phyloP scores from a whole-genome alignment of 2,329 filamentous ascomycete species.

The Lachnellula arida region DNA sequence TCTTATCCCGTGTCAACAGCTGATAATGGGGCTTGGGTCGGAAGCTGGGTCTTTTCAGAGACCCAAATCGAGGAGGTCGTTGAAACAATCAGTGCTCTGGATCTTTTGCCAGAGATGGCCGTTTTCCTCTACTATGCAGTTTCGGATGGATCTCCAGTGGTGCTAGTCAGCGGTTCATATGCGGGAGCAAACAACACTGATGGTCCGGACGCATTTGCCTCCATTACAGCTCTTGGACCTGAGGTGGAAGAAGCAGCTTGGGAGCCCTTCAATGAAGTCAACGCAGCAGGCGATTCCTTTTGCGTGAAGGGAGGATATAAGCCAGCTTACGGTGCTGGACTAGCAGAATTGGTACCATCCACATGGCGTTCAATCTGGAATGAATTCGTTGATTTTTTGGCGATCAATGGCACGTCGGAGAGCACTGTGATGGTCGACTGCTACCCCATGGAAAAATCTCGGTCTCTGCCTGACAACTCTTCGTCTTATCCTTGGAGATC shows the following conservation, averaged over 20 bases:
- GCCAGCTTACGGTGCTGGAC: neutral
- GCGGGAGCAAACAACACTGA: neutral
- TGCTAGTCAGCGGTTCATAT: constrained; percentile 1
- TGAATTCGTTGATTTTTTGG: neutral
- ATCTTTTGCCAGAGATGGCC: constrained; percentile 1
- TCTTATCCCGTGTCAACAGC: constrained; percentile 1
- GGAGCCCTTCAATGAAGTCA: neutral
- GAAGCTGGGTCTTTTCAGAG: neutral
- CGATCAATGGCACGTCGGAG: too few relatives aligned
- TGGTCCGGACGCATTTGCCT: neutral
- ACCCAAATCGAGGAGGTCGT: neutral
- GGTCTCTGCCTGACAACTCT: too few relatives aligned
- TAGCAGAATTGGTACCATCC: neutral
- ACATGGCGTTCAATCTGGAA: constrained; percentile 2
- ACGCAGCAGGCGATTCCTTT: neutral
- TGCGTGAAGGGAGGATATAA: constrained; percentile 2
- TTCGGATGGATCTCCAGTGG: neutral
- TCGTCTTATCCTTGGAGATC: too few relatives aligned
- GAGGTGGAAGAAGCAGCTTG: neutral
- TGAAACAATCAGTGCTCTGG: neutral
- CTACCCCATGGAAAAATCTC: too few relatives aligned
- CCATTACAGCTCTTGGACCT: neutral
- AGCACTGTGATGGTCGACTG: too few relatives aligned
- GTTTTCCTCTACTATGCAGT: constrained; percentile 2
- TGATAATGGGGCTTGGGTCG: neutral